Evolutionary conservation across 345 rosid species (phyloP).

Genomic region (Salix arbutifolia): DNA sequence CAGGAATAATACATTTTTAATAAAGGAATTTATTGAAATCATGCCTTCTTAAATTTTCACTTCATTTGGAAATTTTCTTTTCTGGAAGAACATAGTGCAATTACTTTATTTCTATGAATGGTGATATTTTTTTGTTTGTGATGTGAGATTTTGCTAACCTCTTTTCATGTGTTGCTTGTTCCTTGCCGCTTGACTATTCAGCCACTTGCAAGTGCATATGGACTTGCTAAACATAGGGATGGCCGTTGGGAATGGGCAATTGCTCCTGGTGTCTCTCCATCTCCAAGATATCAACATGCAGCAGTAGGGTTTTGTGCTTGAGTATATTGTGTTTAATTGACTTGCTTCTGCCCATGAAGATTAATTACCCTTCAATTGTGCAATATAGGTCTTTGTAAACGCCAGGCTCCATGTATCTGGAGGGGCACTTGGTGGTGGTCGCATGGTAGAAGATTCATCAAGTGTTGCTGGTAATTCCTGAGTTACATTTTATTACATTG

Average conservation of each 20-base stretch:
- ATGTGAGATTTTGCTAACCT: slow-evolving; percentile 17
- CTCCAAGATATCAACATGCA: slow-evolving; percentile 99
- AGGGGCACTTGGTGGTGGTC: slow-evolving; percentile 99
- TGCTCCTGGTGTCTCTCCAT: slow-evolving; percentile 98
- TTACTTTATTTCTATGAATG: slow-evolving; percentile 5
- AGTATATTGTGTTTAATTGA: slow-evolving; percentile 3
- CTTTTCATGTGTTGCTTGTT: not conserved
- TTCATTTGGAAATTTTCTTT: not conserved
- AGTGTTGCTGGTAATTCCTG: slow-evolving; percentile 86
- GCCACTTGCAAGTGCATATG: slow-evolving; percentile 98
- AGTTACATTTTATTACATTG: not conserved
- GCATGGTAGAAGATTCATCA: slow-evolving; percentile 99
- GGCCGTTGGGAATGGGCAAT: slow-evolving; percentile 99
- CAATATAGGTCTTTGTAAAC: slow-evolving; percentile 85
- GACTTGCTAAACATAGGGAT: slow-evolving; percentile 98
- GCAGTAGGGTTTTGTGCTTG: slow-evolving; percentile 56
- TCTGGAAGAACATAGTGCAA: not conserved
- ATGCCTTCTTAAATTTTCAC: not conserved
- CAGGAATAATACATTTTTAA: not conserved
- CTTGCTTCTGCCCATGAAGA: not conserved
- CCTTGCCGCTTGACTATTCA: slow-evolving; percentile 27
- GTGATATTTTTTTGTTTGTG: not conserved
- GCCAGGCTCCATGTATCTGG: slow-evolving; percentile 99
- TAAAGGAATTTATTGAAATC: not conserved
- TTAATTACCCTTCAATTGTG: slow-evolving; percentile 10